phyloP scores from a whole-genome alignment of 306 rosid genomes.

The Pueraria montana region DNA sequence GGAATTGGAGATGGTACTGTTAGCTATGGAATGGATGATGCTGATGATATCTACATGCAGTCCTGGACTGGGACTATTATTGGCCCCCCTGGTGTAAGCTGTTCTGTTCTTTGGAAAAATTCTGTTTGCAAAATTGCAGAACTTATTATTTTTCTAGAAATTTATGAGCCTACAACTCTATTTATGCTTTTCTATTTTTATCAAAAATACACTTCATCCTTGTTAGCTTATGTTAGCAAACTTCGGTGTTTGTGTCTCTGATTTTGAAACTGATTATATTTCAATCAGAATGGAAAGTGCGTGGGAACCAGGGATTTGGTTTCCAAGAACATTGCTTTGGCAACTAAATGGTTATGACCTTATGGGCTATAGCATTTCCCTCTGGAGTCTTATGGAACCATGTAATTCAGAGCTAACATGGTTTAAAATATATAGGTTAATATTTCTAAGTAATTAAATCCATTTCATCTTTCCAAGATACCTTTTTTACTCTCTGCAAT shows the following conservation, averaged over 20 bases:
- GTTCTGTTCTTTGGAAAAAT: slow-evolving; percentile 27
- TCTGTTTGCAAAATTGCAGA: slow-evolving; percentile 27
- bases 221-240: slow-evolving; percentile 4
- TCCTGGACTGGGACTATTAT: slow-evolving; percentile 98
- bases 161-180: background rate
- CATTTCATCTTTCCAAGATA: slow-evolving; percentile 18
- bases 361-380: background rate
- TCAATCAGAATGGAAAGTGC: slow-evolving; percentile 36
- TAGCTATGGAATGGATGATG: slow-evolving; percentile 99
- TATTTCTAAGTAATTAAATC: slow-evolving; percentile 3
- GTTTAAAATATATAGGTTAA: slow-evolving; percentile 21
- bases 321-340: slow-evolving; percentile 8
- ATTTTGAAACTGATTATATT: slow-evolving; percentile 24
- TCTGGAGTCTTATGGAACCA: slow-evolving; percentile 12
- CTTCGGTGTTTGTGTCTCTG: background rate
- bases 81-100: slow-evolving; percentile 92
- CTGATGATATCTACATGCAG: slow-evolving; percentile 93
- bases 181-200: slow-evolving; percentile 22
- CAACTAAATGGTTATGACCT: slow-evolving; percentile 27
- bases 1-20: slow-evolving; percentile 99
- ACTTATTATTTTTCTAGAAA: slow-evolving; percentile 29
- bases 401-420: slow-evolving; percentile 10
- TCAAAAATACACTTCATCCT: background rate
- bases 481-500: background rate
- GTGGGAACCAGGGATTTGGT: slow-evolving; percentile 23